Conservation (phyloP, 1,284 basidiomycete genomes). For the Austropuccinia psidii region DNA sequence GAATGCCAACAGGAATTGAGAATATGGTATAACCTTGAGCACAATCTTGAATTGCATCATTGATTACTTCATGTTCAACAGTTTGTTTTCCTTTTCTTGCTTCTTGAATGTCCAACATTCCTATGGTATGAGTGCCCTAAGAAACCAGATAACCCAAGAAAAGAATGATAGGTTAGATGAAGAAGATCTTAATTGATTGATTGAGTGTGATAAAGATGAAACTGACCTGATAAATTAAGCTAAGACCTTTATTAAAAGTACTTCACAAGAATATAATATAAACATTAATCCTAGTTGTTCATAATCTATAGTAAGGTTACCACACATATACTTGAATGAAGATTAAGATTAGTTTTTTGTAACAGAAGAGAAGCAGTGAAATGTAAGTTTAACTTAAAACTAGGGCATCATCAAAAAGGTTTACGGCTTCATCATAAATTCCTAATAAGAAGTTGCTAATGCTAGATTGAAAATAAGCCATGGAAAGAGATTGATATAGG, state of each 20-base stretch:
- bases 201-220: neutral
- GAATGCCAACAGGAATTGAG: constrained; percentile 65
- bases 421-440: constrained; percentile 64
- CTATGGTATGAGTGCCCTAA: constrained; percentile 56
- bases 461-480: constrained; percentile 78
- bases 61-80: constrained; percentile 74
- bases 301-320: constrained; percentile 63
- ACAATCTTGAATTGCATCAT: constrained; percentile 61
- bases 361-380: constrained; percentile 48
- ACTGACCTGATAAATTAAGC: constrained; percentile 16
- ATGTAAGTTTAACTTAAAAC: constrained; percentile 47
- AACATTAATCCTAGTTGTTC: constrained; percentile 83
- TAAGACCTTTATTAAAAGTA: constrained; percentile 62
- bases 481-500: constrained; percentile 72
- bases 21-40: constrained; percentile 39
- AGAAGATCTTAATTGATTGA: constrained; percentile 52
- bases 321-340: constrained; percentile 55
- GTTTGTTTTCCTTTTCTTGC: constrained; percentile 65
- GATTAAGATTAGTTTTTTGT: neutral
- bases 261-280: constrained; percentile 71
- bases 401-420: constrained; percentile 69
- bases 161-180: too few species aligned
- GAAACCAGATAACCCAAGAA: too few species aligned
- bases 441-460: constrained; percentile 78
- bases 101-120: constrained; percentile 62